phyloP scores from a whole-genome alignment of 345 rosid species.

The Populus euphratica region DNA sequence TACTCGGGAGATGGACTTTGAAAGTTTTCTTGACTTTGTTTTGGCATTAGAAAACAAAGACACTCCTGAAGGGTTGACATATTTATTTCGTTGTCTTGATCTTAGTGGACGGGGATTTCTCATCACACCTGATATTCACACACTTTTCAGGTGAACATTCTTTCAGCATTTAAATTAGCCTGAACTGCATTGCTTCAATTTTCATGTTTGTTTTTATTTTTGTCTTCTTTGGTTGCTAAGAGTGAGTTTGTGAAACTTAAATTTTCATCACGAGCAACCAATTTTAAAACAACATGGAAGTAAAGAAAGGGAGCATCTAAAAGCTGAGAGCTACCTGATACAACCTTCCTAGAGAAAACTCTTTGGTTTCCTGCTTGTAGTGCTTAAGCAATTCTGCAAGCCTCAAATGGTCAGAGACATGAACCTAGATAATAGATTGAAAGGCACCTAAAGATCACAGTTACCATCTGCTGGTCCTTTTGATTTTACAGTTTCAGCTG shows the following conservation, averaged over 20 bases:
- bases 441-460: not conserved
- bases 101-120: conserved; percentile 87
- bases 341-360: conserved; percentile 80
- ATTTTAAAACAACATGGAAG: conserved; percentile 49
- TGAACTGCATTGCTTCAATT: not conserved
- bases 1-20: conserved; percentile 92
- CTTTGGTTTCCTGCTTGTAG: conserved; percentile 85
- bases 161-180: not conserved
- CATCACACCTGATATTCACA: conserved; percentile 93
- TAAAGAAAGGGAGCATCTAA: conserved; percentile 84
- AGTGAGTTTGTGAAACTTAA: not conserved
- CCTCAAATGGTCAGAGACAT: conserved; percentile 66
- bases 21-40: conserved; percentile 90
- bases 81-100: conserved; percentile 89
- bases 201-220: not conserved
- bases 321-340: conserved; percentile 81
- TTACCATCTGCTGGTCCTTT: not conserved
- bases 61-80: conserved; percentile 92
- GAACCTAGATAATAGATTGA: not conserved
- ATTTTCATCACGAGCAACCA: not conserved
- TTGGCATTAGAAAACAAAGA: conserved; percentile 96
- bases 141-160: conserved; percentile 79
- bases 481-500: not conserved
- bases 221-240: conserved; percentile 1
- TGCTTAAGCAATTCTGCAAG: conserved; percentile 56